Percentiles rank a stretch among this genome's conserved stretches.
phyloP scores from a whole-genome alignment of 2,329 filamentous ascomycete genomes.

The Paecilomyces sp. region DNA sequence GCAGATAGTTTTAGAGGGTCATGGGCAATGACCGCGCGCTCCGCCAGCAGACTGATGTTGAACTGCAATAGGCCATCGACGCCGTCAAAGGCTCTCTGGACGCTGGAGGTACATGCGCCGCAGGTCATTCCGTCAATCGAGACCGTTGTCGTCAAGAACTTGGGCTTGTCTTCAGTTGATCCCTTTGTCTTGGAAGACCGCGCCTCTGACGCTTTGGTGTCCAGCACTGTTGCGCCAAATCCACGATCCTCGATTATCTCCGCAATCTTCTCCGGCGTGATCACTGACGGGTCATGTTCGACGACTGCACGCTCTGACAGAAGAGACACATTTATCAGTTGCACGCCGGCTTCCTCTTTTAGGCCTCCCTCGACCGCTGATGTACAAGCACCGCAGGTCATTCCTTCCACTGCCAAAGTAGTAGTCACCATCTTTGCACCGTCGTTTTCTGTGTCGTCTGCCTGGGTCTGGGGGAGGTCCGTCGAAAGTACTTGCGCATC shows the following conservation, averaged over 20 bases:
- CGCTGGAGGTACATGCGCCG: slow-evolving; percentile 87
- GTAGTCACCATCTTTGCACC: slow-evolving; percentile 51
- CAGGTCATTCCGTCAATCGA: slow-evolving; percentile 97
- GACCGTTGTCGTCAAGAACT: slow-evolving; percentile 66
- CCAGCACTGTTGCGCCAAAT: slow-evolving; percentile 72
- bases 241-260: slow-evolving; percentile 62
- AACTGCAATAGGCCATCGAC: slow-evolving; percentile 76
- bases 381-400: slow-evolving; percentile 88
- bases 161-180: slow-evolving; percentile 25
- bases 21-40: slow-evolving; percentile 82
- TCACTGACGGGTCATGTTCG: slow-evolving; percentile 60
- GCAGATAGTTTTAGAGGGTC: slow-evolving; percentile 63
- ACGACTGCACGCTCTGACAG: slow-evolving; percentile 80
- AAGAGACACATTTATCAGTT: slow-evolving; percentile 72
- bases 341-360: slow-evolving; percentile 65
- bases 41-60: slow-evolving; percentile 90
- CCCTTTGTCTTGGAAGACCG: slow-evolving; percentile 23
- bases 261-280: slow-evolving; percentile 48
- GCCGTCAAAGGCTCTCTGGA: slow-evolving; percentile 73
- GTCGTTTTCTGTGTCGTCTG: slow-evolving; percentile 23
- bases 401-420: slow-evolving; percentile 72
- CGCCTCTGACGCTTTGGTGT: slow-evolving; percentile 50
- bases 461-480: slow-evolving; percentile 56
- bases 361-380: slow-evolving; percentile 78
- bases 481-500: slow-evolving; percentile 84